A percentile compares a stretch with the other conserved stretches of the same genome.
Evolutionary conservation across 305 asterid species (phyloP).

Genomic region (Fraxinus dipetala): DNA sequence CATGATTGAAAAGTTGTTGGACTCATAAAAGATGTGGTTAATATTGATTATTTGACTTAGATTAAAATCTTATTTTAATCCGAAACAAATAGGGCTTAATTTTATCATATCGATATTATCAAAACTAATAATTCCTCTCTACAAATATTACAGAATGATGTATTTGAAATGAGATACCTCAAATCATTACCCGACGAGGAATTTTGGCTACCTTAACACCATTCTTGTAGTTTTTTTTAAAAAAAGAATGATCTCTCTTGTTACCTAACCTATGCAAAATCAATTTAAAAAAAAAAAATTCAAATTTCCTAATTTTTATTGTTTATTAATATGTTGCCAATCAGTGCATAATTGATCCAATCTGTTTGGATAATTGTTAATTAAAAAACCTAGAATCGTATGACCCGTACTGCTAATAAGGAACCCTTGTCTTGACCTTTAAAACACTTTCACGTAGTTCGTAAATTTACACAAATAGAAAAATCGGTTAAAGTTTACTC

Average conservation of each 20-base stretch:
- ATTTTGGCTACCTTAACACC: background rate
- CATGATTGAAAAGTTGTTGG: too few species aligned
- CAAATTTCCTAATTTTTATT: background rate
- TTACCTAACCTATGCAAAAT: too few species aligned
- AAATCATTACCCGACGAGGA: background rate
- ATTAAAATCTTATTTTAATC: too few species aligned
- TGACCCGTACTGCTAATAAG: background rate
- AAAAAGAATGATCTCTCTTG: too few species aligned
- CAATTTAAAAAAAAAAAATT: too few species aligned
- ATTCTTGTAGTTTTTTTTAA: too few species aligned
- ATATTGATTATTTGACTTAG: too few species aligned
- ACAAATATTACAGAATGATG: background rate
- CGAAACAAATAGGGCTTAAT: too few species aligned
- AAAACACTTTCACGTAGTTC: background rate
- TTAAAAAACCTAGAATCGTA: background rate
- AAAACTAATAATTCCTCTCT: background rate
- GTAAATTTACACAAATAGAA: background rate
- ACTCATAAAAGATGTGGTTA: too few species aligned
- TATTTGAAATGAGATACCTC: background rate
- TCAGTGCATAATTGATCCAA: background rate
- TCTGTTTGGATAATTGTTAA: background rate
- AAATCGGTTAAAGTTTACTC: background rate
- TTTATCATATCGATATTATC: background rate
- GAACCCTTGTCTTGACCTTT: background rate
- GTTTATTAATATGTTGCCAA: background rate